Evolutionary conservation across 176 grass and related monocot genomes (phyloP), one percentile per base, ranked within the genome.

Genomic region (Musa acuminata): DNA sequence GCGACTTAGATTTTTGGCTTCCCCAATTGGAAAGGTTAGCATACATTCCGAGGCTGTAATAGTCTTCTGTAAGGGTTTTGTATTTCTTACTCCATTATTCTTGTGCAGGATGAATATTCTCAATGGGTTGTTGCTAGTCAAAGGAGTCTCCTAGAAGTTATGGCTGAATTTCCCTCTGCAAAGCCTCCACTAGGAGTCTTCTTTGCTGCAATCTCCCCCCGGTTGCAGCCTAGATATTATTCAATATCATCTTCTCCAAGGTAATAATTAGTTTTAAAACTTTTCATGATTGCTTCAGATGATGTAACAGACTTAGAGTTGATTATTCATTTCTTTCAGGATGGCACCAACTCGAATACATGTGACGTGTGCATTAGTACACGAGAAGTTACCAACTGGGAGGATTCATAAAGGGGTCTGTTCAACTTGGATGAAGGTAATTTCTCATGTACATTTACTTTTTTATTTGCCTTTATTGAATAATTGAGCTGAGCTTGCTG

Each of bases 391-490:
- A 62, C 89, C 92, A 0, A 64, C 87, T 75, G 92, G 89, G 76
- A 82, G 89, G 81, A 76, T 96, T 76, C 89, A 96, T 54, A 96
- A 91, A 81, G 92, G 92, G 77, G 79, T 96, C 52, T 91, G 89
- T 82, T 96, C 92, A 75, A 92, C 87, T 53, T 96, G 89, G 92
- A 96, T 96, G 72, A 92, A 96, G 89, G 92, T 92, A 84, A 72
- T 70, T 73, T 71, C 77, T 67, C 24, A 52, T 14, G 20, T 51
- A 0, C 8, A 9, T 52, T 24, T 24, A 19, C 17, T 19, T 27
- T 67, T n/a, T 59, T 59, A 59, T 19, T 59, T 59, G 0, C 9
- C n/a, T 59, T 20, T 60, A 14, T n/a, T 60, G 17, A 60, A 20
- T 43, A 60, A 60, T 60, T 20, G 57, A 8, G 17, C 35, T 43